Conservation (phyloP, 1,139 yeast genomes). For the Kodamaea alishanica region DNA sequence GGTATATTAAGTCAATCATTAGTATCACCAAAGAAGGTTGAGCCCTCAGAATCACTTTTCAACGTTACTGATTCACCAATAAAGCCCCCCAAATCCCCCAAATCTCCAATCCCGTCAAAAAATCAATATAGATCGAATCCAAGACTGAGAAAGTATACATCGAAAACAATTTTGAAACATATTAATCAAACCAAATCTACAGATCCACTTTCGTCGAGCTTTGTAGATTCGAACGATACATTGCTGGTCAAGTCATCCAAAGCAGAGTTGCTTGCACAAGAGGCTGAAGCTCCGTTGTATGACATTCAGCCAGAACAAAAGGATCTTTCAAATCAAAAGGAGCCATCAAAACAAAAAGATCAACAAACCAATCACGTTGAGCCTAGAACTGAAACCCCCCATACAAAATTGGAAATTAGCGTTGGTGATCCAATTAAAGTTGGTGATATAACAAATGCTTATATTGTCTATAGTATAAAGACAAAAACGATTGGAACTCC, state of each 20-base stretch:
- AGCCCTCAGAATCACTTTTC: conserved; percentile 30
- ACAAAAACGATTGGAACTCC: conserved; percentile 44
- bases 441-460: conserved; percentile 85
- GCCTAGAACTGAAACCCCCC: conserved; percentile 1
- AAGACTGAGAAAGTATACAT: conserved; percentile 38
- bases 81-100: conserved; percentile 9
- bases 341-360: conserved; percentile 11
- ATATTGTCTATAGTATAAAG: conserved; percentile 79
- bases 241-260: conserved; percentile 15
- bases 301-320: conserved; percentile 28
- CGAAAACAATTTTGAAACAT: conserved; percentile 32
- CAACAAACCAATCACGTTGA: conserved; percentile 5
- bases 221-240: conserved; percentile 30
- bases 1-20: conserved; percentile 14
- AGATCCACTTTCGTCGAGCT: conserved; percentile 35
- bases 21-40: conserved; percentile 20
- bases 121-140: conserved; percentile 18
- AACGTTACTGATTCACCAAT: conserved; percentile 36
- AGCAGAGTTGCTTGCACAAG: conserved; percentile 22
- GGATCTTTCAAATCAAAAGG: conserved; percentile 7
- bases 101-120: conserved; percentile 1
- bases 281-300: conserved; percentile 49
- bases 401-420: conserved; percentile 49
- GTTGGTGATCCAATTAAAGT: conserved; percentile 93
- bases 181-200: conserved; percentile 16